Conservation (phyloP, 768 basidiomycete genomes). For the Termitomyces sp. region DNA sequence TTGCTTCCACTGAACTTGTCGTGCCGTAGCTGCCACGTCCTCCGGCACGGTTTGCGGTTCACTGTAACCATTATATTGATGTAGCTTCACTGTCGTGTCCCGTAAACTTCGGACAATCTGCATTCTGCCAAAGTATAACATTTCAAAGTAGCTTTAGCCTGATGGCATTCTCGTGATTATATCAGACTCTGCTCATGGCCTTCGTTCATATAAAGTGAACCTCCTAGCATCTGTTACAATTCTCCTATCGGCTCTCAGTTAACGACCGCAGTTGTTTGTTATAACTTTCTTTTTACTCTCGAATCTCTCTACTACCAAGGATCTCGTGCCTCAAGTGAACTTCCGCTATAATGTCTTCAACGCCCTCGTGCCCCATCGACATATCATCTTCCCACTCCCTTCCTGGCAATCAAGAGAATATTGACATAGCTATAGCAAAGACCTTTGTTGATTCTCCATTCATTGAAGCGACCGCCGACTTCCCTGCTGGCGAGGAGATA, state of each 20-base stretch:
- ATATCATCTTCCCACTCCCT: constrained; percentile 19
- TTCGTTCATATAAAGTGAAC: too few relatives aligned
- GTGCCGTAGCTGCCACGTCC: too few relatives aligned
- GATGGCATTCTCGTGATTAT: too few relatives aligned
- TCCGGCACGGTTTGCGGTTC: too few relatives aligned
- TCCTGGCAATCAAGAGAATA: constrained; percentile 17
- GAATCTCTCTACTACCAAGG: constrained; percentile 9
- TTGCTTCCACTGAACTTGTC: too few relatives aligned
- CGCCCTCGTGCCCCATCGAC: constrained; percentile 26
- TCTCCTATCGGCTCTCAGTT: constrained; percentile 6
- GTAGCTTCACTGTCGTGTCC: too few relatives aligned
- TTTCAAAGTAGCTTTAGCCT: too few relatives aligned
- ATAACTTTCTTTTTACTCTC: constrained; percentile 3
- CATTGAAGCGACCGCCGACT: constrained; percentile 34
- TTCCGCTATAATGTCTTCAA: constrained; percentile 65
- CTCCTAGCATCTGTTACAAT: not conserved
- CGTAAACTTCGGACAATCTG: too few relatives aligned
- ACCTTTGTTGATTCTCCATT: constrained; percentile 33
- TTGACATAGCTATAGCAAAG: constrained; percentile 51
- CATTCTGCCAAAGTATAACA: too few relatives aligned
- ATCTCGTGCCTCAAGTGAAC: constrained; percentile 40
- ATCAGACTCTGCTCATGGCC: too few relatives aligned
- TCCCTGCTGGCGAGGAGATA: constrained; percentile 23
- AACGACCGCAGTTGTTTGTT: not conserved
- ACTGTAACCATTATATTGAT: too few relatives aligned